Base-by-base conservation (phyloP, 2,329 filamentous ascomycete species). In the Penicillium sp. region DNA sequence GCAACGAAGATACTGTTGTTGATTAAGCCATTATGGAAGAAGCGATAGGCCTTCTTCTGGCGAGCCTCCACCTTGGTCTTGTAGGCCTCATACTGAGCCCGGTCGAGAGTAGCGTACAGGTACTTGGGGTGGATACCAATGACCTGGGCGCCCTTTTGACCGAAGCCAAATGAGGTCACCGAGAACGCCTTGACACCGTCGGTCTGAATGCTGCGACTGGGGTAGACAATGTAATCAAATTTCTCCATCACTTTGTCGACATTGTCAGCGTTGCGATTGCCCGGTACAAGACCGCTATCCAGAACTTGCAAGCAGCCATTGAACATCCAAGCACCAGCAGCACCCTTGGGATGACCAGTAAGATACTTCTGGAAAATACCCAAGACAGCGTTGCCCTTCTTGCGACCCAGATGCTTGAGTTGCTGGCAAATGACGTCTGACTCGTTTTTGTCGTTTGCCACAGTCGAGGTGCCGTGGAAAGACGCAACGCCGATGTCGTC, bases 291-390 rank as follows among this genome's bases (percentile, higher is more conserved):
- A 60, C 92, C 92, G 35, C 77, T 83, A 74, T 96, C 94, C 56
- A 98, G 79, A 30, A 95, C 87, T 67, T 98, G 92, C 64, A 98
- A 73, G 65, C 86, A 92, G 51, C 92, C 92, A 74, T 98, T 98
- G 77, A 98, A 82, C 92, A 98, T 98, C 89, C 92, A 98, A 32
- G 90, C 92, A 74, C 92, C 92, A 44, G 92, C 92, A 57, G 92
- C 90, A 82, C 92, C 92, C 80, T 98, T 98, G 59, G 92, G 92
- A 65, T 98, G 92, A 67, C 92, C 92, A 37, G 93, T 98, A 45
- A 98, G 81, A 67, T 93, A 96, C 71, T 98, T 98, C 71, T 98
- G 92, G 84, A 96, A 98, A 64, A 98, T 89, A 73, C 89, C 92
- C 50, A 96, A 70, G 10, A 98, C 75, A 20, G 92, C 89, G 60